These are phyloP conservation scores for Verticillium nonalfalfae DNA, from an alignment of 2,329 filamentous ascomycete species.

Conservation along the genomic window DNA sequence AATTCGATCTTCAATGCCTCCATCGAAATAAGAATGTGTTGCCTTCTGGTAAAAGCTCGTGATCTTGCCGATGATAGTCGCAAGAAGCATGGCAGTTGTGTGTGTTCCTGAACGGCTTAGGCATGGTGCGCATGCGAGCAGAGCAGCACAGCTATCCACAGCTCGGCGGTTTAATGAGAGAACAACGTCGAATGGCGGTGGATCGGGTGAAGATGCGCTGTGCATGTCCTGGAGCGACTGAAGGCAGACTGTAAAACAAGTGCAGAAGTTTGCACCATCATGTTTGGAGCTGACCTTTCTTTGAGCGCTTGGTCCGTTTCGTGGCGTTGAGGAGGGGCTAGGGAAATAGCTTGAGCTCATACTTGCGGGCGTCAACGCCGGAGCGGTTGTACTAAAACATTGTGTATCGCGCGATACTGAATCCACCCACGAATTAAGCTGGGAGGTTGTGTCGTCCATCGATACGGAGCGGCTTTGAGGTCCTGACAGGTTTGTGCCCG, in stretches of 20 bases:
- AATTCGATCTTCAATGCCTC: not conserved
- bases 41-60: conserved; percentile 38
- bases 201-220: conserved; percentile 30
- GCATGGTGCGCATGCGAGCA: conserved; percentile 39
- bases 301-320: conserved; percentile 19
- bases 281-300: conserved; percentile 18
- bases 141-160: conserved; percentile 38
- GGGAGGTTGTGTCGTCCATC: conserved; percentile 23
- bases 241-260: conserved; percentile 39
- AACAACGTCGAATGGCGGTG: conserved; percentile 36
- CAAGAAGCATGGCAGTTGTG: conserved; percentile 42
- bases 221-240: conserved; percentile 40
- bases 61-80: conserved; percentile 40
- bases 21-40: conserved; percentile 30
- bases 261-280: conserved; percentile 25
- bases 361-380: conserved; percentile 24
- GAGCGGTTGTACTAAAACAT: conserved; percentile 23
- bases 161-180: conserved; percentile 39
- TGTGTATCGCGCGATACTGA: conserved; percentile 17
- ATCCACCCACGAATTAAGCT: conserved; percentile 20
- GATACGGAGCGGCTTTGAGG: conserved; percentile 24
- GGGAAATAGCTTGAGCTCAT: conserved; percentile 30
- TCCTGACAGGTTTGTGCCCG: conserved; percentile 22
- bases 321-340: conserved; percentile 30
- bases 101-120: conserved; percentile 35